A percentile compares a stretch with the other conserved stretches of the same genome.
These are phyloP conservation scores for Durusdinium trenchii DNA, from an alignment of 73 alveolate genomes.

Conservation along the genomic window DNA sequence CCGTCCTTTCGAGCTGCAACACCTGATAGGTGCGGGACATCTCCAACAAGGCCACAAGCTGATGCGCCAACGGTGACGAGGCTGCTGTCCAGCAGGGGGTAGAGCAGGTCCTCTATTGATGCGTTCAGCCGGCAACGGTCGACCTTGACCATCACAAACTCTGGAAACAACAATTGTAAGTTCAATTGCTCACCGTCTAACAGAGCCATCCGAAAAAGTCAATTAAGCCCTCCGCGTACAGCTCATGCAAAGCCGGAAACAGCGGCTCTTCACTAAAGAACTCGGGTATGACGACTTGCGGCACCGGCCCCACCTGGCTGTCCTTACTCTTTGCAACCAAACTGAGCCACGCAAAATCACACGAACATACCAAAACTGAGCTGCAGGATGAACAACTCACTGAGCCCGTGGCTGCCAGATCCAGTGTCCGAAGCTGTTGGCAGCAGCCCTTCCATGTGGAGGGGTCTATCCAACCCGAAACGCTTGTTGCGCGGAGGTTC, in stretches of 20 bases:
- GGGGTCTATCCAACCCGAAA: background rate
- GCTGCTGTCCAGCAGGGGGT: background rate
- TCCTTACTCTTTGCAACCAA: background rate
- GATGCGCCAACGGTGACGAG: background rate
- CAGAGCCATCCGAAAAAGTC: background rate
- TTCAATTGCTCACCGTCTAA: background rate
- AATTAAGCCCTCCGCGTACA: background rate
- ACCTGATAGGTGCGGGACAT: background rate
- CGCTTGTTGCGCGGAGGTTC: background rate
- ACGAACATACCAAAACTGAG: background rate
- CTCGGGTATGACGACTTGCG: background rate
- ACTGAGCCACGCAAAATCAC: background rate
- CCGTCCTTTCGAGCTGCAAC: background rate
- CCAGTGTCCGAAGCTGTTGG: background rate
- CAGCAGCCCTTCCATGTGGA: background rate
- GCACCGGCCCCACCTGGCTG: background rate
- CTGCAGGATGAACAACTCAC: too few species aligned
- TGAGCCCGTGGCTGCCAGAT: background rate
- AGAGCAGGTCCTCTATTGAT: background rate
- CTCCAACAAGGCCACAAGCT: background rate
- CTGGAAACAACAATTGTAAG: background rate
- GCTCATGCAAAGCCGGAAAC: background rate
- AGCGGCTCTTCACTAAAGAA: background rate
- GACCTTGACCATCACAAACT: background rate
- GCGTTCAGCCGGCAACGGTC: background rate